A percentile compares a stretch with the other conserved stretches of the same genome.
phyloP scores from a whole-genome alignment of 2,329 filamentous ascomycete genomes.

The Ceratocystis diversiconidia region DNA sequence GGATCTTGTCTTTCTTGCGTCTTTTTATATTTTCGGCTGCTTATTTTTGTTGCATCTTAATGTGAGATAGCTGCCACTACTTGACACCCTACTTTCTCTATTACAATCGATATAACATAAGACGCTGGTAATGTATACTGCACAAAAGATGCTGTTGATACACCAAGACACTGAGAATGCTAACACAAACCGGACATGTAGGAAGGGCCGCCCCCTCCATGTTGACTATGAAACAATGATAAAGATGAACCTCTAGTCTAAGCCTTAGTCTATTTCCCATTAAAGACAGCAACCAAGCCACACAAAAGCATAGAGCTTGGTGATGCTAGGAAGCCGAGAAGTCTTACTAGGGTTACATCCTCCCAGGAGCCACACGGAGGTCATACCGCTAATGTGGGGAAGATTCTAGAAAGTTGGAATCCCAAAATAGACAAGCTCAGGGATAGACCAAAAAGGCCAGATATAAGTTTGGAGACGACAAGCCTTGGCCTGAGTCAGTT shows the following conservation, averaged over 20 bases:
- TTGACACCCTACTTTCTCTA: too few species aligned
- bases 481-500: constrained; percentile 3
- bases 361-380: background rate
- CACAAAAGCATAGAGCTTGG: background rate
- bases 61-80: too few species aligned
- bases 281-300: background rate
- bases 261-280: background rate
- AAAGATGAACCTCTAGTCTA: background rate
- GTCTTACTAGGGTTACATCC: background rate
- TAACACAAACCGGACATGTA: background rate
- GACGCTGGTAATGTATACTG: too few species aligned
- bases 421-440: constrained; percentile 12
- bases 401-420: constrained; percentile 14
- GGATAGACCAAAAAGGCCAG: constrained; percentile 11
- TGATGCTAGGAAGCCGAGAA: background rate
- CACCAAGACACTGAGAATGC: background rate
- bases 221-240: background rate
- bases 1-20: background rate
- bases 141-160: too few species aligned
- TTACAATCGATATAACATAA: too few species aligned
- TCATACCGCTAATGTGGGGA: constrained; percentile 4
- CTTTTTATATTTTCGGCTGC: background rate
- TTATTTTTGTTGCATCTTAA: too few species aligned
- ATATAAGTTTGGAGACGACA: constrained; percentile 9
- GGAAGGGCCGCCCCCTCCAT: background rate